A percentile compares a stretch with the other conserved stretches of the same genome.
Conservation (phyloP, 495 filamentous ascomycete genomes). For the Aspergillus ostianus region DNA sequence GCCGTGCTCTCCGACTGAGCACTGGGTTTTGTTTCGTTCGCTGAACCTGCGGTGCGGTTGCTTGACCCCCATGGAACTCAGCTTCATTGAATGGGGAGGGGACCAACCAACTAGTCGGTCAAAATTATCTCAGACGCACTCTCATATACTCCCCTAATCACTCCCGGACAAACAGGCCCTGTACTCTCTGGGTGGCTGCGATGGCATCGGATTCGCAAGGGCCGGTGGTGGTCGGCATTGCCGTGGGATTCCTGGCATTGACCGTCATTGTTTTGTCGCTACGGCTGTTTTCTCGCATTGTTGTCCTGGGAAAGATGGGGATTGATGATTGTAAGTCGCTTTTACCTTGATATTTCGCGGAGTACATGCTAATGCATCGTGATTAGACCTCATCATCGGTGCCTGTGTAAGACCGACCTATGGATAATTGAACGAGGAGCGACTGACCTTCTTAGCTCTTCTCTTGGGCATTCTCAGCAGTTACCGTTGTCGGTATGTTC, state of each 20-base stretch:
- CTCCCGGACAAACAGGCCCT: neutral
- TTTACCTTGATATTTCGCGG: neutral
- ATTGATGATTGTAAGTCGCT: constrained; percentile 37
- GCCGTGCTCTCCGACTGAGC: too few species aligned
- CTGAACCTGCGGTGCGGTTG: neutral
- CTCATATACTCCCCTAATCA: neutral
- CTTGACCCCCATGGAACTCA: neutral
- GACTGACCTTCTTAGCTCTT: constrained; percentile 22
- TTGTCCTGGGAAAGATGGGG: constrained; percentile 34
- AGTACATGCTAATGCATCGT: neutral
- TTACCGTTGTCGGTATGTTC: constrained; percentile 33
- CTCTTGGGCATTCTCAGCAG: constrained; percentile 38
- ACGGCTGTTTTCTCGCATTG: constrained; percentile 36
- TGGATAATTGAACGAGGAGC: neutral
- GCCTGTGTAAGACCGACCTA: constrained; percentile 31
- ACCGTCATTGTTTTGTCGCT: constrained; percentile 36
- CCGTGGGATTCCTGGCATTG: constrained; percentile 34
- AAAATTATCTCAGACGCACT: neutral
- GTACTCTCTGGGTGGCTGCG: neutral
- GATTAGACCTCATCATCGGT: constrained; percentile 33
- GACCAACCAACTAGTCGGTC: neutral
- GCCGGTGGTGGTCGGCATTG: constrained; percentile 29
- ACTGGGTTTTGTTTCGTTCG: neutral
- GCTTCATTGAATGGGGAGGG: neutral
- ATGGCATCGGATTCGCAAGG: constrained; percentile 28